Percentiles rank a stretch among this genome's conserved stretches.
phyloP scores from a whole-genome alignment of 2,329 filamentous ascomycete species.

The Calonectria hongkongensis region DNA sequence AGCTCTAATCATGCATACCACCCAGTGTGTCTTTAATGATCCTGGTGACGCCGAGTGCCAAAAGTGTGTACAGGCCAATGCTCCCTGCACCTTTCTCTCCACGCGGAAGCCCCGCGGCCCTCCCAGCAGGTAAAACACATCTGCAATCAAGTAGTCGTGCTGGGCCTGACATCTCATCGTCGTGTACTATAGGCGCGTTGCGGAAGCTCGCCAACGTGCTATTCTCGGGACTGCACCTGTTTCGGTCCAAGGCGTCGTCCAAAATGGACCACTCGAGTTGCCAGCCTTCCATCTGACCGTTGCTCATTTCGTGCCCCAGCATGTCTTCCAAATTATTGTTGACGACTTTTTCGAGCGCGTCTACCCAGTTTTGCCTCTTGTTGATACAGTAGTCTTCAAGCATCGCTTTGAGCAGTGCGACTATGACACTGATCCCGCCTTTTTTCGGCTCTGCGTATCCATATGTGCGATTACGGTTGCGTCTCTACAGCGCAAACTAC shows the following conservation, averaged over 20 bases:
- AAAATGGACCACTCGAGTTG: constrained; percentile 6
- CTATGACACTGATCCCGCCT: constrained; percentile 13
- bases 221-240: neutral
- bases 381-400: neutral
- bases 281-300: constrained; percentile 7
- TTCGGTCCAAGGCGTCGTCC: neutral
- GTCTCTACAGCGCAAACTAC: neutral
- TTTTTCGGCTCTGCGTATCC: constrained; percentile 16
- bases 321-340: neutral
- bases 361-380: neutral
- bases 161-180: constrained; percentile 6
- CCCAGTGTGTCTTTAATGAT: constrained; percentile 19
- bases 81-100: constrained; percentile 13
- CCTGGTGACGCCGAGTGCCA: constrained; percentile 3
- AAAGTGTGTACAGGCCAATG: constrained; percentile 1
- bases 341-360: constrained; percentile 18
- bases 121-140: constrained; percentile 11
- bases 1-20: neutral
- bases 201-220: constrained; percentile 12
- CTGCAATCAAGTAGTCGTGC: neutral
- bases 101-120: constrained; percentile 20
- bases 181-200: constrained; percentile 1
- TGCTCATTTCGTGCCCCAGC: constrained; percentile 18
- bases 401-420: neutral
- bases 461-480: constrained; percentile 19